Conservation (phyloP, 2,329 filamentous ascomycete species). For the Xylariaceae sp. region DNA sequence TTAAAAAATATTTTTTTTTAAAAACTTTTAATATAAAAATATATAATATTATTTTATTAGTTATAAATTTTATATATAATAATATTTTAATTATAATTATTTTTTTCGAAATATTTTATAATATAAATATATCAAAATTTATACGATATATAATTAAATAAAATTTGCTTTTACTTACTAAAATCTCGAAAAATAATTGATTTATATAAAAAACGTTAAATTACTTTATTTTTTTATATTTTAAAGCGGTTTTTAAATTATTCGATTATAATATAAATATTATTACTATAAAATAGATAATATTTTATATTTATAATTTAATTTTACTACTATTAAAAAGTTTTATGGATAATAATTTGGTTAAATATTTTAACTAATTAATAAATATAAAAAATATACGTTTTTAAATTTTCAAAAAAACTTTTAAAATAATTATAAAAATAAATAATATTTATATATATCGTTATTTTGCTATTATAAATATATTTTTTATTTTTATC, state of each 20-base stretch:
- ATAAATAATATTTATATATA: no score
- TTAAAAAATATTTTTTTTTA: neutral
- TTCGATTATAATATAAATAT: neutral
- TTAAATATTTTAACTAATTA: no score
- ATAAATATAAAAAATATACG: no score
- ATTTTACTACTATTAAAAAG: no score
- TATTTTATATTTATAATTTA: neutral
- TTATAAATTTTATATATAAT: neutral
- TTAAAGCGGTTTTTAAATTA: neutral
- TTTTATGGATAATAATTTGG: no score
- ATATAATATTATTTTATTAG: neutral
- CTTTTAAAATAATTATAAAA: no score
- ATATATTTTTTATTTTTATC: no score
- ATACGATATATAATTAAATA: neutral
- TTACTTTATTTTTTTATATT: neutral
- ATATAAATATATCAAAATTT: neutral
- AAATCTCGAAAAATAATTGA: neutral
- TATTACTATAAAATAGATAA: neutral
- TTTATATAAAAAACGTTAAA: neutral
- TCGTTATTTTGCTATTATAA: neutral
- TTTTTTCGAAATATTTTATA: neutral
- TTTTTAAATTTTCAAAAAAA: no score
- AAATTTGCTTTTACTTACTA: neutral
- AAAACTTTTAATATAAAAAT: neutral
- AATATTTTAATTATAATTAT: neutral